Conservation (phyloP, 116 monocot species). For the Zostera marina region DNA sequence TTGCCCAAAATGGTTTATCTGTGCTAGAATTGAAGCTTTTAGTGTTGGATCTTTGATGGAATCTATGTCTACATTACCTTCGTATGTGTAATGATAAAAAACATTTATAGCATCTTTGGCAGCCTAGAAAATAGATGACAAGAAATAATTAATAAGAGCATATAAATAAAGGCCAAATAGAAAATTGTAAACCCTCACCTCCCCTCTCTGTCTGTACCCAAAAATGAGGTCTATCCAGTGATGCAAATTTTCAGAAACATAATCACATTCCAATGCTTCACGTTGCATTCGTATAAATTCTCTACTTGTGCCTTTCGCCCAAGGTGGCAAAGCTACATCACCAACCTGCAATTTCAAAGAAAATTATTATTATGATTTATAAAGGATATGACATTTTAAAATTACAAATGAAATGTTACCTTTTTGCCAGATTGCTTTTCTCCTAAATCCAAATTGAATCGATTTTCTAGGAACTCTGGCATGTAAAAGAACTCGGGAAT, state of each 20-base stretch:
- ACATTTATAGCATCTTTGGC: conserved; percentile 95
- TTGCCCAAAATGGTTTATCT: conserved; percentile 99
- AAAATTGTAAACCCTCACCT: conserved; percentile 26
- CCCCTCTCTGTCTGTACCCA: conserved; percentile 90
- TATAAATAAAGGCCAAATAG: not conserved
- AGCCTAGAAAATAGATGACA: conserved; percentile 34
- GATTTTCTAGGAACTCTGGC: conserved; percentile 92
- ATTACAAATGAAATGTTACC: conserved; percentile 19
- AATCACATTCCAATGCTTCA: conserved; percentile 95
- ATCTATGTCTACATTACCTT: conserved; percentile 97
- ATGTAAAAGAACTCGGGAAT: conserved; percentile 99
- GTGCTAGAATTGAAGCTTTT: conserved; percentile 96
- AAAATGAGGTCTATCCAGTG: conserved; percentile 99
- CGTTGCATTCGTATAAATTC: conserved; percentile 96
- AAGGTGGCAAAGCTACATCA: conserved; percentile 85
- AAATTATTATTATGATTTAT: not conserved
- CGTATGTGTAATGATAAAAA: conserved; percentile 99
- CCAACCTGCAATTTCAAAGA: conserved; percentile 42
- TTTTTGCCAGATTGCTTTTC: conserved; percentile 98
- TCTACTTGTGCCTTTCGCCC: conserved; percentile 85
- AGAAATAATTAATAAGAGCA: not conserved
- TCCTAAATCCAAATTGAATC: conserved; percentile 77
- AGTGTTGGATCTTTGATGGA: conserved; percentile 80
- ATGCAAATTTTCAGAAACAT: conserved; percentile 96
- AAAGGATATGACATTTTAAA: not conserved